Evolutionary conservation across 768 basidiomycete species (phyloP).

Genomic region (Leccinum obscurum): DNA sequence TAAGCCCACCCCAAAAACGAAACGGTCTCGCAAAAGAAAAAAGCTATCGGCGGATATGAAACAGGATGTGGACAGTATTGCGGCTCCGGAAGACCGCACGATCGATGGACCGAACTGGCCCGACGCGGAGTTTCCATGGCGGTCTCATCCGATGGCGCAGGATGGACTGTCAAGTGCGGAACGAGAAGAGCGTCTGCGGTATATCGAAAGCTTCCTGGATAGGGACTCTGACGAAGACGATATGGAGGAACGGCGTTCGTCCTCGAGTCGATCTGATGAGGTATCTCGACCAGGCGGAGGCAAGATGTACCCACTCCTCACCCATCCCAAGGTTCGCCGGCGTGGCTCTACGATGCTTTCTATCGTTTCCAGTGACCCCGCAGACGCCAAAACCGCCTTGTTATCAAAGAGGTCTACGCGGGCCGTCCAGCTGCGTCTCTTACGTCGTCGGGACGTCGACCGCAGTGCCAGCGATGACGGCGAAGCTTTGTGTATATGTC

Average conservation of each 20-base stretch:
- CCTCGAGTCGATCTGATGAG: constrained; percentile 11
- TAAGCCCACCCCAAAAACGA: constrained; percentile 40
- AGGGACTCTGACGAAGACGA: constrained; percentile 64
- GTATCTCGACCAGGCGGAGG: constrained; percentile 44
- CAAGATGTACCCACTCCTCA: constrained; percentile 59
- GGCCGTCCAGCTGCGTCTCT: constrained; percentile 51
- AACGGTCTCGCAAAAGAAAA: constrained; percentile 52
- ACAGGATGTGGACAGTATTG: constrained; percentile 14
- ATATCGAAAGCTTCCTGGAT: constrained; percentile 72
- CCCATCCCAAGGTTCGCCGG: constrained; percentile 36
- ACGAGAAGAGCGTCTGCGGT: constrained; percentile 58
- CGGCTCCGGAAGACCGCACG: constrained; percentile 32
- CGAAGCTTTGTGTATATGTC: constrained; percentile 64
- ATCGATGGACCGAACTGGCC: constrained; percentile 71
- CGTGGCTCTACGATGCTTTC: constrained; percentile 19
- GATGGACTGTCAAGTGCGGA: constrained; percentile 51
- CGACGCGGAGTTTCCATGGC: constrained; percentile 79
- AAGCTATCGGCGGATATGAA: constrained; percentile 33
- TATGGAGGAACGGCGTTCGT: constrained; percentile 26
- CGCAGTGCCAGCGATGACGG: constrained; percentile 42
- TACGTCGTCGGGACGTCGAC: constrained; percentile 41
- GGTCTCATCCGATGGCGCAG: constrained; percentile 55
- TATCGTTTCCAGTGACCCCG: constrained; percentile 64
- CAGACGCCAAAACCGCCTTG: constrained; percentile 73
- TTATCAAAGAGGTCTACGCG: constrained; percentile 72